These are phyloP conservation scores for Didymella pinodella DNA, from an alignment of 2,329 filamentous ascomycete species.

Conservation along the genomic window DNA sequence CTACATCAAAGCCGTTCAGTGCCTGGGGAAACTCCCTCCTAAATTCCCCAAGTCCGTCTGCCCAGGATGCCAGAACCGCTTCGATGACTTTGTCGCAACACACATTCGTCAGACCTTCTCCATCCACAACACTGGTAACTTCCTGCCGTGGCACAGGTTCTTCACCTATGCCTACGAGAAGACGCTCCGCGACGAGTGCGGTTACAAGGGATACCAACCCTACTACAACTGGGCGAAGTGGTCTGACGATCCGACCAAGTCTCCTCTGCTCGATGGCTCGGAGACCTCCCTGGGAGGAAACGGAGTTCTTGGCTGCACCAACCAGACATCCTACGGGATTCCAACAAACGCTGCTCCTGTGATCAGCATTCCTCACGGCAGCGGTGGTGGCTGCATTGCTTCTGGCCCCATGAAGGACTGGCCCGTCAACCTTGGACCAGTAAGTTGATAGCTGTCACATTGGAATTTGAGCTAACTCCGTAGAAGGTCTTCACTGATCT, in stretches of 20 bases:
- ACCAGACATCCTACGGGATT: conserved; percentile 15
- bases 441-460: conserved; percentile 28
- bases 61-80: conserved; percentile 41
- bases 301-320: conserved; percentile 36
- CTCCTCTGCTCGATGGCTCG: conserved; percentile 64
- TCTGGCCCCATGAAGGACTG: conserved; percentile 60
- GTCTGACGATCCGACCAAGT: conserved; percentile 47
- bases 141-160: conserved; percentile 40
- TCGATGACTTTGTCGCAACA: conserved; percentile 44
- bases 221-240: conserved; percentile 45
- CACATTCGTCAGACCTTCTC: conserved; percentile 44
- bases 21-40: conserved; percentile 35
- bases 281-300: conserved; percentile 57
- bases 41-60: conserved; percentile 36
- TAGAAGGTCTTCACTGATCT: conserved; percentile 40
- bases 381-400: conserved; percentile 63
- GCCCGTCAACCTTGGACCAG: conserved; percentile 57
- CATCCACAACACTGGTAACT: conserved; percentile 42
- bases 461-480: neutral
- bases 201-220: conserved; percentile 41
- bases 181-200: conserved; percentile 40
- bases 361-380: conserved; percentile 57
- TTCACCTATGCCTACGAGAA: conserved; percentile 42
- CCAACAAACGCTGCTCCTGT: conserved; percentile 30
- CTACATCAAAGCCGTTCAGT: conserved; percentile 45